Percentiles rank a stretch among this genome's conserved stretches.
Evolutionary conservation across 2,329 filamentous ascomycete species (phyloP).

Genomic region (Colletotrichum karsti): DNA sequence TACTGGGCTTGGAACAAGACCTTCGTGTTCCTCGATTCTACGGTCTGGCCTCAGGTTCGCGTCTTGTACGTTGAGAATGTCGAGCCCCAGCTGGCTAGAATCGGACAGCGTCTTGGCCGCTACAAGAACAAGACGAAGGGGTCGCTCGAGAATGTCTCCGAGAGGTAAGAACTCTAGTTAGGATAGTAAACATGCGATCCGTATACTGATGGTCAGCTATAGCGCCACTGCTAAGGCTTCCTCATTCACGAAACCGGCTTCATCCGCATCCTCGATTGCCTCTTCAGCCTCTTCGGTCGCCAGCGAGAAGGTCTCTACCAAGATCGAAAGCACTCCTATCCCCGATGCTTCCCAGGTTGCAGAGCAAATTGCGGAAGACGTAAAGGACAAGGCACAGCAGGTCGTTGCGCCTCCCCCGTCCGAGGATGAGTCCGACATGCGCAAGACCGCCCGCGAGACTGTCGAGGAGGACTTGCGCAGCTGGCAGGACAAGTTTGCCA

Average conservation of each 20-base stretch:
- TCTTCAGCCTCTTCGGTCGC: conserved; percentile 28
- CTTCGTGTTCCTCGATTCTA: conserved; percentile 76
- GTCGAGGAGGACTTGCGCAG: conserved; percentile 81
- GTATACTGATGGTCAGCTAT: background rate
- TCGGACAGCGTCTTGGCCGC: conserved; percentile 86
- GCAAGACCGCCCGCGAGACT: conserved; percentile 68
- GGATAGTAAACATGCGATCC: accelerated
- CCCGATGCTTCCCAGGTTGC: conserved; percentile 31
- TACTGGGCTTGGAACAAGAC: conserved; percentile 76
- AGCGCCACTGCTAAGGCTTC: conserved; percentile 40
- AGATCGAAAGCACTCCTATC: conserved; percentile 22
- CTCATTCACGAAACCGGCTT: conserved; percentile 50
- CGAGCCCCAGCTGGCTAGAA: conserved; percentile 92
- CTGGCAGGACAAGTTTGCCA: conserved; percentile 90
- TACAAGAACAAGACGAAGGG: conserved; percentile 64
- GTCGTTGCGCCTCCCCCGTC: conserved; percentile 55
- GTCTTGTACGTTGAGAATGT: conserved; percentile 90
- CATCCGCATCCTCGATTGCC: conserved; percentile 35
- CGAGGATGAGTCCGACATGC: conserved; percentile 60
- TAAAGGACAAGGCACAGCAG: conserved; percentile 30
- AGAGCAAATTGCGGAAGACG: conserved; percentile 9
- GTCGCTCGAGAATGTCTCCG: conserved; percentile 40
- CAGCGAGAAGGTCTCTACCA: conserved; percentile 32
- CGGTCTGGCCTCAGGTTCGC: conserved; percentile 83
- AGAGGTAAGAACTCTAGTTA: conserved; percentile 37